A percentile compares a stretch with the other conserved stretches of the same genome.
Evolutionary conservation across 108 stramenopile genomes (phyloP).

Genomic region (Fistulifera solaris): DNA sequence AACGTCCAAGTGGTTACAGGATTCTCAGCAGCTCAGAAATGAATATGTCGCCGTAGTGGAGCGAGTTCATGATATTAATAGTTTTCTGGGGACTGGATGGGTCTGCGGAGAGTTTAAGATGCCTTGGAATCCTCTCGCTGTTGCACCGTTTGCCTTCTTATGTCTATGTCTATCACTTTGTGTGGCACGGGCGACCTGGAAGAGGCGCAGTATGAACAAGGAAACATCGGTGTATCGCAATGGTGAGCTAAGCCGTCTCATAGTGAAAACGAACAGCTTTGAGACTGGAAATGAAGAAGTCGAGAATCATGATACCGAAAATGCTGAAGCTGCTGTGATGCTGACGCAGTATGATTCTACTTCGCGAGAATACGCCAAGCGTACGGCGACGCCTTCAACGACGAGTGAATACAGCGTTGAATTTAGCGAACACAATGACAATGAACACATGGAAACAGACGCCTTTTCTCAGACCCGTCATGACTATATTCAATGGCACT

Average conservation of each 20-base stretch:
- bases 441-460: too few species aligned
- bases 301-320: not conserved
- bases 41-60: conserved; percentile 24
- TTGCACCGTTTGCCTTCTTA: conserved; percentile 5
- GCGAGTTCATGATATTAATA: conserved; percentile 27
- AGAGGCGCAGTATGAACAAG: not conserved
- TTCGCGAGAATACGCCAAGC: too few species aligned
- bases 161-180: not conserved
- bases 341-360: too few species aligned
- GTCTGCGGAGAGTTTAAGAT: conserved; percentile 36
- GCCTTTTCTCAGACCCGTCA: too few species aligned
- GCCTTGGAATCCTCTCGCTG: conserved; percentile 20
- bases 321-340: not conserved
- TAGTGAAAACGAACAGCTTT: not conserved
- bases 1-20: not conserved
- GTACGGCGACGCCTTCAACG: too few species aligned
- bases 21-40: conserved; percentile 1
- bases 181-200: not conserved
- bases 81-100: conserved; percentile 41
- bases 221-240: not conserved
- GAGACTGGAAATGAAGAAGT: not conserved
- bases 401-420: too few species aligned
- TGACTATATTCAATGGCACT: too few species aligned
- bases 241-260: not conserved
- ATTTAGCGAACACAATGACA: too few species aligned